Evolutionary conservation across 1,284 basidiomycete species (phyloP), one percentile per base, ranked within the genome.

Genomic region (Leccinum olivaceoglutinosum): DNA sequence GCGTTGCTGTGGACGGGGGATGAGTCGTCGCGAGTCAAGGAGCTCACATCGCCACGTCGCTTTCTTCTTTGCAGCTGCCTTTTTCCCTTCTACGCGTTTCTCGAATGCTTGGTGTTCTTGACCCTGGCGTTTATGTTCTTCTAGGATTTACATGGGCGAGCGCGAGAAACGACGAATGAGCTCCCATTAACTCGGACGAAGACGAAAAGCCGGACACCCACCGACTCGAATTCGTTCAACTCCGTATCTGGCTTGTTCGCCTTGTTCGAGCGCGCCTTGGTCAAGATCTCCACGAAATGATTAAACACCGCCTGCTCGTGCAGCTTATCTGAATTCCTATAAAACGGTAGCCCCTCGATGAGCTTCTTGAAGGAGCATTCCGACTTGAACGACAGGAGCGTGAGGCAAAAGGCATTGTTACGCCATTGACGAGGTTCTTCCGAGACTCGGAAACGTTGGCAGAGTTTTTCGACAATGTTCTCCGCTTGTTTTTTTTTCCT

Each of bases 321-420:
- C 41, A 99, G 80, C 78, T 99, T 99, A 80, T 99, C 96, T 25
- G 25, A 25, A 25, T 25, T 25, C 66, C 94, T 90, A 72, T 99
- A 98, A 77, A 88, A 90, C 57, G 88, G 90, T 57, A 97, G 75
- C 0, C 93, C 94, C 66, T 98, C 96, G 70, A 96, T 93, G 65
- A 99, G 85, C 76, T 96, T 98, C 85, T 97, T 98, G 73, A 98
- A 85, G 0, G 94, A 95, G 18, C 93, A 85, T 69, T 99, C 96
- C 2, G 93, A 96, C 76, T 98, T 98, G 89, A 94, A 99, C 0
- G 95, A 96, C 34, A 99, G 81, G 3, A 98, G 78, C 0, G 94
- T 95, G 3, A 99, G 80, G 75, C 97, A 99, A 78, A 90, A 98
- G 0, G 96, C 93, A 66, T 99, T 96, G 72, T 99, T 96, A 41